Conservation (phyloP, 495 filamentous ascomycete genomes). For the Tetracladium setigerum region DNA sequence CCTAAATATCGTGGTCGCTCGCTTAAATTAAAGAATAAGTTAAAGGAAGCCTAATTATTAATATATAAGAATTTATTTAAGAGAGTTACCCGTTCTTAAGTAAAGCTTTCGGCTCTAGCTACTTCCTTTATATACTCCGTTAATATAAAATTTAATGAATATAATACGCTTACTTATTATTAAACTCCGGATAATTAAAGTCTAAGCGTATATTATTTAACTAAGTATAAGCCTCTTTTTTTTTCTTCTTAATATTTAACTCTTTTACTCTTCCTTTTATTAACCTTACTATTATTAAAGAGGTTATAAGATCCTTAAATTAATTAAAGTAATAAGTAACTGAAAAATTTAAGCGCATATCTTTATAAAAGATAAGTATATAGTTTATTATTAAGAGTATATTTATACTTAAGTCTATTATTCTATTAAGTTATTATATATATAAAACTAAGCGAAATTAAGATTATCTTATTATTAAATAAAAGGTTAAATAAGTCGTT, state of each 20-base stretch:
- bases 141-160: too few relatives aligned
- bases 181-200: constrained; percentile 11
- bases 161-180: constrained; percentile 19
- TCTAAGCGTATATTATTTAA: constrained; percentile 8
- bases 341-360: not conserved
- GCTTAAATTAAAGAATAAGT: too few relatives aligned
- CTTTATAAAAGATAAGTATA: not conserved
- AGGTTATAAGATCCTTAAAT: not conserved
- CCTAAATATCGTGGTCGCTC: too few relatives aligned
- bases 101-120: too few relatives aligned
- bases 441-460: too few relatives aligned
- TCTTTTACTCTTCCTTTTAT: not conserved
- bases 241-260: constrained; percentile 1
- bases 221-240: constrained; percentile 1
- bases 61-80: too few relatives aligned
- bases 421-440: not conserved
- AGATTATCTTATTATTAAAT: too few relatives aligned
- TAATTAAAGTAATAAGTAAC: not conserved
- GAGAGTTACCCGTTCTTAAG: too few relatives aligned
- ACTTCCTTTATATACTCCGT: too few relatives aligned
- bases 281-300: constrained; percentile 1
- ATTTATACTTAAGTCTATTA: not conserved
- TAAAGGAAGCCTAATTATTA: too few relatives aligned
- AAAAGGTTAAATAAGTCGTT: too few relatives aligned
- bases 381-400: not conserved